Evolutionary conservation across 192 early-diverging fungal species (phyloP).

Genomic region (Phycomyces blakesleeanus): DNA sequence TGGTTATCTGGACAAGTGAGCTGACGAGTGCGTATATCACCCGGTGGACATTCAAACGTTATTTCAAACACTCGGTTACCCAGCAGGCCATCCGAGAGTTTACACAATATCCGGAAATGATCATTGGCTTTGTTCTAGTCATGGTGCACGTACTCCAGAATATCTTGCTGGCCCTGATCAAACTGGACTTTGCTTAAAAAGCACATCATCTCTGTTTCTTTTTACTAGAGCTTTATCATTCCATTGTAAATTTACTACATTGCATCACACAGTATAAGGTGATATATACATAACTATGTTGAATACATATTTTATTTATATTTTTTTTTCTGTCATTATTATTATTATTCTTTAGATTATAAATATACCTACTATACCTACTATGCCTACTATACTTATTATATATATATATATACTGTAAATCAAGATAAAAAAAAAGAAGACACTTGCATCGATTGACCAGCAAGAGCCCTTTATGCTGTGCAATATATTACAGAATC

Average conservation of each 20-base stretch:
- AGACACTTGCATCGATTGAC: no score
- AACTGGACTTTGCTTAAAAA: slow-evolving; percentile 44
- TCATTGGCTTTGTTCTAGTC: slow-evolving; percentile 61
- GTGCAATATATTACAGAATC: no score
- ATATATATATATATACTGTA: no score
- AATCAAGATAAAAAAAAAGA: no score
- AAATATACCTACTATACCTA: no score
- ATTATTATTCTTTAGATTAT: no score
- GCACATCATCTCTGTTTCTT: neutral
- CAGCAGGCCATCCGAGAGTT: slow-evolving; percentile 66
- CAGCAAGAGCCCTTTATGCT: no score
- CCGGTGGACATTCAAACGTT: slow-evolving; percentile 54
- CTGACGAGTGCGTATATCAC: slow-evolving; percentile 59
- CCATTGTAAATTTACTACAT: neutral
- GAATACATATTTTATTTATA: no score
- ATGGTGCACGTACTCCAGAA: slow-evolving; percentile 73
- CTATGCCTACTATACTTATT: no score
- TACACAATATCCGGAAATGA: slow-evolving; percentile 61
- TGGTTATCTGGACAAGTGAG: slow-evolving; percentile 65
- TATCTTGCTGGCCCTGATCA: slow-evolving; percentile 61
- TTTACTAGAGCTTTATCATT: neutral
- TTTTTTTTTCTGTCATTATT: no score
- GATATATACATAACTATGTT: no score
- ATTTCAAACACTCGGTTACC: slow-evolving; percentile 55
- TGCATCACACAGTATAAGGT: neutral